Conservation (phyloP, 495 filamentous ascomycete species). For the Platismatia glauca region DNA sequence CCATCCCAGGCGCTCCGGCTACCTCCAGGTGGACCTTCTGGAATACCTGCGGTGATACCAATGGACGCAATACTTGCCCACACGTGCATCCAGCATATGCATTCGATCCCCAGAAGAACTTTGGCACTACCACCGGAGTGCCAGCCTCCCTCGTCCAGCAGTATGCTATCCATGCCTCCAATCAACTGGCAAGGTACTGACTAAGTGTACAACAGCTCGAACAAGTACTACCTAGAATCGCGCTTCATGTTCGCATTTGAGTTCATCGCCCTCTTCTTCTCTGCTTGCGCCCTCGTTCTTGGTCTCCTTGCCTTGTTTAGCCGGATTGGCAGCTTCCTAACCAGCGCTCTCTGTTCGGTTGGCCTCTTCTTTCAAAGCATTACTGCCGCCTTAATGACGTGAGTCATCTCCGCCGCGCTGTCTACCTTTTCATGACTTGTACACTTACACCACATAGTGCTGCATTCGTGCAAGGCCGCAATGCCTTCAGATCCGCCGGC, state of each 20-base stretch:
- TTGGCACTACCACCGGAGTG: slow-evolving; percentile 47
- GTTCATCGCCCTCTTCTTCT: slow-evolving; percentile 60
- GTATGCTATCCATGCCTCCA: slow-evolving; percentile 27
- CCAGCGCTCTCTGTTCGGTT: slow-evolving; percentile 44
- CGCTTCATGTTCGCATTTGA: slow-evolving; percentile 68
- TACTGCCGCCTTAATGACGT: slow-evolving; percentile 63
- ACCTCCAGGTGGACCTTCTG: slow-evolving; percentile 82
- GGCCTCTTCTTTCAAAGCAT: slow-evolving; percentile 56
- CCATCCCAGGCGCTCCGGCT: slow-evolving; percentile 56
- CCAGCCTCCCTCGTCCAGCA: slow-evolving; percentile 45
- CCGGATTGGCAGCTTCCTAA: slow-evolving; percentile 50
- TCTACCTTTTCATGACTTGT: background rate
- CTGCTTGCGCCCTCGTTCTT: slow-evolving; percentile 47
- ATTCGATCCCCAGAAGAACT: slow-evolving; percentile 58
- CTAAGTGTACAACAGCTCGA: background rate
- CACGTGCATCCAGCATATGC: slow-evolving; percentile 48
- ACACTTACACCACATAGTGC: slow-evolving; percentile 39
- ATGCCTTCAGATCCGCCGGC: slow-evolving; percentile 53
- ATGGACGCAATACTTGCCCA: slow-evolving; percentile 52
- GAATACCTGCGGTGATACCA: slow-evolving; percentile 52
- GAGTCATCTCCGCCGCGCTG: slow-evolving; percentile 28
- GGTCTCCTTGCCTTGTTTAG: slow-evolving; percentile 55
- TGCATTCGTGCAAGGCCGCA: slow-evolving; percentile 66
- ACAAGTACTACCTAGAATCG: slow-evolving; percentile 52
- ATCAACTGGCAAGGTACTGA: background rate